Evolutionary conservation across 805 yeast species (phyloP).

Genomic region (Zygosaccharomyces bailii): DNA sequence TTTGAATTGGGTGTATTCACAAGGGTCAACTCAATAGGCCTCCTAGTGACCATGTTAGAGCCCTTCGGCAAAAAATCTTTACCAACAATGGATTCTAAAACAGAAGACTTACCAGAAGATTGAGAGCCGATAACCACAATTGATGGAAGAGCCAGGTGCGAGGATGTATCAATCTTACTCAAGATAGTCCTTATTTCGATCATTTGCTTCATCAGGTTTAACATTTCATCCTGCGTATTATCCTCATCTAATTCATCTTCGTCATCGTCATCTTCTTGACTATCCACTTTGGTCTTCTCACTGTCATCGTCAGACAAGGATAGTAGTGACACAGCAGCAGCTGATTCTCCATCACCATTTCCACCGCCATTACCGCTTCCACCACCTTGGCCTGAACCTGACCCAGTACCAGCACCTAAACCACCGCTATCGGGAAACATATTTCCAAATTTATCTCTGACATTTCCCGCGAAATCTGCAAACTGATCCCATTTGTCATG

Average conservation of each 20-base stretch:
- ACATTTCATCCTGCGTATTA: slow-evolving; percentile 71
- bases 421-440: slow-evolving; percentile 24
- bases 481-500: slow-evolving; percentile 60
- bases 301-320: slow-evolving; percentile 38
- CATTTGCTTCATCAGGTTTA: slow-evolving; percentile 91
- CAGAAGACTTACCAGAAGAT: slow-evolving; percentile 95
- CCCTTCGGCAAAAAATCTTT: slow-evolving; percentile 97
- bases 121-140: slow-evolving; percentile 97
- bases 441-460: slow-evolving; percentile 41
- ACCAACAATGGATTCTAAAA: slow-evolving; percentile 94
- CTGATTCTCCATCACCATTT: slow-evolving; percentile 53
- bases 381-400: slow-evolving; percentile 34
- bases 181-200: slow-evolving; percentile 86
- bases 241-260: slow-evolving; percentile 53
- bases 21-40: slow-evolving; percentile 93
- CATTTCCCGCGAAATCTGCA: slow-evolving; percentile 57
- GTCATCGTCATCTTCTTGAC: slow-evolving; percentile 37
- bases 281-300: slow-evolving; percentile 32
- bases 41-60: slow-evolving; percentile 94
- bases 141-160: slow-evolving; percentile 79
- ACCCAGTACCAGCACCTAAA: slow-evolving; percentile 18
- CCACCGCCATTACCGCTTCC: slow-evolving; percentile 50
- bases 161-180: slow-evolving; percentile 65
- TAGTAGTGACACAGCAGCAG: slow-evolving; percentile 38
- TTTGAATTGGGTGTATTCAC: slow-evolving; percentile 80